These are phyloP conservation scores for Fonsecaea multimorphosa DNA, from an alignment of 2,329 filamentous ascomycete genomes.

Conservation along the genomic window DNA sequence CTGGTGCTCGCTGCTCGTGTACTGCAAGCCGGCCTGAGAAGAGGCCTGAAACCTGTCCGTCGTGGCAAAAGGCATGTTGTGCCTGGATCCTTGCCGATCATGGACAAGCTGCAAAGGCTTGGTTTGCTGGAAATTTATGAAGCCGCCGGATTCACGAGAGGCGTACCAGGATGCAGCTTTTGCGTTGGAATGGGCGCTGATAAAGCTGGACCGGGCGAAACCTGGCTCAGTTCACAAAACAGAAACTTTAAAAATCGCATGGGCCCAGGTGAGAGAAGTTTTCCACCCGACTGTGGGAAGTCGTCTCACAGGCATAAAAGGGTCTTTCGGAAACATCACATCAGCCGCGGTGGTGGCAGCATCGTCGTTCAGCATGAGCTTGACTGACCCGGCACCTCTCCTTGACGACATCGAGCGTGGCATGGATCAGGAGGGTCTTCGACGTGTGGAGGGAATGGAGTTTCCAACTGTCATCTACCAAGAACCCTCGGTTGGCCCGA, in stretches of 20 bases:
- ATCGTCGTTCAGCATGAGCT: conserved; percentile 53
- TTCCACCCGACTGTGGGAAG: conserved; percentile 14
- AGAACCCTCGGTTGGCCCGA: not conserved
- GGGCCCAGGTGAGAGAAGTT: conserved; percentile 46
- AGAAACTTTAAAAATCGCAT: conserved; percentile 55
- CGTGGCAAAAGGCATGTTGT: conserved; percentile 49
- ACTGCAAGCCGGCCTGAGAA: conserved; percentile 47
- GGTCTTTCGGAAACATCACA: conserved; percentile 49
- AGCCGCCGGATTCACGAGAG: conserved; percentile 50
- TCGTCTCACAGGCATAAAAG: conserved; percentile 33
- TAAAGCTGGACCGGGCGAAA: conserved; percentile 48
- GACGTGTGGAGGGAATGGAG: conserved; percentile 37
- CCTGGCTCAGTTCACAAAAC: conserved; percentile 54
- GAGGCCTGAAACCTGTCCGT: conserved; percentile 42
- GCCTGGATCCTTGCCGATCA: conserved; percentile 50
- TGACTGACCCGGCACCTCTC: conserved; percentile 47
- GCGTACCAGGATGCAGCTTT: conserved; percentile 53
- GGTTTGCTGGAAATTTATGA: conserved; percentile 49
- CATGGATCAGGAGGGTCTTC: conserved; percentile 31
- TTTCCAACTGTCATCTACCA: not conserved
- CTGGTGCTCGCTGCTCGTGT: conserved; percentile 52
- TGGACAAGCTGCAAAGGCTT: conserved; percentile 44
- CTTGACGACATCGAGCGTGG: conserved; percentile 37
- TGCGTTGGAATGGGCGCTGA: conserved; percentile 54
- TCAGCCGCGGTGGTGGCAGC: conserved; percentile 56